Base-by-base conservation (phyloP, 2,329 filamentous ascomycete genomes). In the Rutstroemia sp. region DNA sequence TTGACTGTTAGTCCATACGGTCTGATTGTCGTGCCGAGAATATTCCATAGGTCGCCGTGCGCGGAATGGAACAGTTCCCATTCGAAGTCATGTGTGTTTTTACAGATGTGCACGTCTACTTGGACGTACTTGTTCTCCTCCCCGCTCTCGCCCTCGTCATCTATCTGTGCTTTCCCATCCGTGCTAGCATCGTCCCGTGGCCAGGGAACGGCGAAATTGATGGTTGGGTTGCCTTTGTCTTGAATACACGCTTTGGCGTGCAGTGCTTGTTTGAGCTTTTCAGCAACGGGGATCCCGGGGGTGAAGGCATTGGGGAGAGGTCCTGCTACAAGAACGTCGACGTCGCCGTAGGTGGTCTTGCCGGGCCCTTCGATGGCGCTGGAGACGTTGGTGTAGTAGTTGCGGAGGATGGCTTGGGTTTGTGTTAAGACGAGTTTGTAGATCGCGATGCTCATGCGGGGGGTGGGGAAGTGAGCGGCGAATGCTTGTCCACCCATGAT, bases 1-100 rank as follows among this genome's bases (percentile, higher is more conserved):
- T 83, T 85, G 23, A 82, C 73, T 0, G 81, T 87, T 7, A 94
- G 77, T 1, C 88, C 88, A 38, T 82, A 79, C 0, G 78, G 79
- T 0, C 85, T 78, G 59, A 89, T 81, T 8, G 77, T 79, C 18
- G 79, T 75, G 5, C 87, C 86, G 0, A 92, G 67, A 8, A 84
- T 76, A 58, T 81, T 86, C 77, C 84, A 84, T 2, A 83, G 56
- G 63, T 92, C 88, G n/a, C 87, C 86, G 63, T 92, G 88, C 0
- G 81, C 79, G 41, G 86, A 77, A 62, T 82, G 82, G 71, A 91
- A 90, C 3, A 81, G 70, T 39, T 77, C 75, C 87, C 88, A 92
- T 30, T 76, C 73, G 60, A 80, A 76, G 53, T 70, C 63, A 14
- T 71, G 50, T 2, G 54, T 27, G 60, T 70, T 72, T 1, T 65